A percentile compares a stretch with the other conserved stretches of the same genome.
phyloP scores from a whole-genome alignment of 768 basidiomycete species.

The Mycena galopus region DNA sequence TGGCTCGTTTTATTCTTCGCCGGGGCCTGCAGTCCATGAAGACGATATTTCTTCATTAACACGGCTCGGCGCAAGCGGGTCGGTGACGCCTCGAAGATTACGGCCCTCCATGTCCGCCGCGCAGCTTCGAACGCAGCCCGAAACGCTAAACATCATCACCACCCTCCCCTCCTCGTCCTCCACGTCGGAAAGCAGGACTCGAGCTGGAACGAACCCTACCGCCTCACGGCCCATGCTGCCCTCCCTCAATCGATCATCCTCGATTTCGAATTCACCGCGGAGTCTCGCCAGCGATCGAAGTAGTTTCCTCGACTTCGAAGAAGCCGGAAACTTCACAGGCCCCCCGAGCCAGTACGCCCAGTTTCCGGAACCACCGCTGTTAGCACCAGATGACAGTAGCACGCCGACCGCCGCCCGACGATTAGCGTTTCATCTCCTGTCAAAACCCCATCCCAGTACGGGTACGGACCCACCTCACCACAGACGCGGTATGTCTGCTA shows the following conservation, averaged over 20 bases:
- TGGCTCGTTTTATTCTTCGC: constrained; percentile 62
- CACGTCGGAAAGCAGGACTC: constrained; percentile 67
- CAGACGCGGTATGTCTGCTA: constrained; percentile 66
- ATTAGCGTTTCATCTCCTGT: constrained; percentile 77
- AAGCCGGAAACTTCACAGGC: constrained; percentile 68
- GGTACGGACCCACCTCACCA: constrained; percentile 58
- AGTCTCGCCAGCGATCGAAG: constrained; percentile 53
- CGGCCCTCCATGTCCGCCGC: constrained; percentile 85
- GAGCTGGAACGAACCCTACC: constrained; percentile 78
- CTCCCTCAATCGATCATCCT: constrained; percentile 66
- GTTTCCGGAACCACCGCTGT: constrained; percentile 75
- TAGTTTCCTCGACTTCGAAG: constrained; percentile 58
- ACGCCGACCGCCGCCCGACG: constrained; percentile 73
- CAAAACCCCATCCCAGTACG: constrained; percentile 62
- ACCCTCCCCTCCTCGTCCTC: constrained; percentile 50
- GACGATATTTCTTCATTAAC: constrained; percentile 67
- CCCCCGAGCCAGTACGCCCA: constrained; percentile 78
- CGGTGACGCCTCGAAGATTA: constrained; percentile 71
- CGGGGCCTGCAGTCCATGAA: constrained; percentile 64
- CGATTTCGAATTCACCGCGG: constrained; percentile 65
- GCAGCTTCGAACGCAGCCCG: constrained; percentile 72
- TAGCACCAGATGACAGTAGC: constrained; percentile 57
- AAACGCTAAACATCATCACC: constrained; percentile 47
- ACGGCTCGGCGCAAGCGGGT: constrained; percentile 61
- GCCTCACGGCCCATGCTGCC: constrained; percentile 60